phyloP scores from a whole-genome alignment of 2,329 filamentous ascomycete genomes.

The Aspergillus puulaauensis region DNA sequence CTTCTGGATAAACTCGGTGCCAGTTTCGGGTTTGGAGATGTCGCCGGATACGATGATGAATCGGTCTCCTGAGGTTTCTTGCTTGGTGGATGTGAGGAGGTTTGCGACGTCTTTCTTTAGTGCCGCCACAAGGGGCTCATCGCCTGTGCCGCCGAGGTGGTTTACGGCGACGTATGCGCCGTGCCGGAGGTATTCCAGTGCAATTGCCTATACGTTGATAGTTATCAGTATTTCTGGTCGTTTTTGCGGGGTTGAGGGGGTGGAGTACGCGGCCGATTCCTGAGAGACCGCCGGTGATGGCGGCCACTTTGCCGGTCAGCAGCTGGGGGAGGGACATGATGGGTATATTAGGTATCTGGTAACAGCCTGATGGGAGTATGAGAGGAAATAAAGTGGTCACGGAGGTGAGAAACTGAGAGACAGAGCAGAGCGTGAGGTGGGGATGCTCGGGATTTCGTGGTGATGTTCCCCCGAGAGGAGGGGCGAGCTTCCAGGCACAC shows the following conservation, averaged over 20 bases:
- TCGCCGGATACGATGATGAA: constrained; percentile 74
- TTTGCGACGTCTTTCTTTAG: constrained; percentile 30
- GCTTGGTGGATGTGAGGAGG: constrained; percentile 2
- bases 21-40: constrained; percentile 72
- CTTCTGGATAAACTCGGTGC: constrained; percentile 63
- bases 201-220: constrained; percentile 60
- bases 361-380: background rate
- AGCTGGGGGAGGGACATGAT: constrained; percentile 43
- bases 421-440: background rate
- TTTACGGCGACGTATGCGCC: constrained; percentile 79
- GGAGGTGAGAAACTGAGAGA: background rate
- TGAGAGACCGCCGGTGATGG: constrained; percentile 83
- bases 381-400: background rate
- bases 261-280: constrained; percentile 69
- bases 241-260: background rate
- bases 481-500: background rate
- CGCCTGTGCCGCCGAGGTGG: constrained; percentile 59
- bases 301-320: constrained; percentile 72
- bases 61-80: constrained; percentile 21
- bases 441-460: constrained; percentile 6
- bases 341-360: background rate
- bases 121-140: constrained; percentile 29
- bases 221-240: background rate
- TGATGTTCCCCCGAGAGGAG: constrained; percentile 2
- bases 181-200: constrained; percentile 73